Percentiles rank a stretch among this genome's conserved stretches.
Conservation (phyloP, 108 stramenopile species). For the Bacterosira constricta region DNA sequence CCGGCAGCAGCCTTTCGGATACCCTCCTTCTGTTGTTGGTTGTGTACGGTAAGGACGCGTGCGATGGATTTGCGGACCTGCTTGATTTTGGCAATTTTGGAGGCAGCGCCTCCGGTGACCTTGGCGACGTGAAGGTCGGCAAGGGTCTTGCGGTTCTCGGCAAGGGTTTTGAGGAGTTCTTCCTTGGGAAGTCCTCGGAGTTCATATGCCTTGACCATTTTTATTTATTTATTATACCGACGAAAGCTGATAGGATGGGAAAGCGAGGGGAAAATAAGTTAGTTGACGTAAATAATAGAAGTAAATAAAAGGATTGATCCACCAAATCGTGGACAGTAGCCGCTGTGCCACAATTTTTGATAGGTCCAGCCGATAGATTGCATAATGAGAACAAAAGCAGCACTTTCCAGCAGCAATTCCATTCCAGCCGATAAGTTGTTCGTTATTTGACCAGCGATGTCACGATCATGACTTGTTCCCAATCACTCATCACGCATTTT, state of each 20-base stretch:
- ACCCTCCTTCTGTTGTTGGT: slow-evolving; percentile 96
- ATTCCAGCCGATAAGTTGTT: no score
- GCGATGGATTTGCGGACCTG: slow-evolving; percentile 97
- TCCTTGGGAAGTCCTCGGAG: slow-evolving; percentile 92
- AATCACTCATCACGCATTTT: no score
- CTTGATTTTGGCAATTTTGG: slow-evolving; percentile 99
- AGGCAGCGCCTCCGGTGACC: slow-evolving; percentile 97
- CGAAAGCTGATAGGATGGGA: no score
- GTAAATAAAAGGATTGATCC: no score
- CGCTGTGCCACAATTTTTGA: no score
- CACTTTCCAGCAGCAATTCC: no score
- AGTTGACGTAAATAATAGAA: background rate
- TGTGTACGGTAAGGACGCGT: slow-evolving; percentile 97
- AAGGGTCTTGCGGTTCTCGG: slow-evolving; percentile 94
- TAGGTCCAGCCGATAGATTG: no score
- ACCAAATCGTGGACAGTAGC: no score
- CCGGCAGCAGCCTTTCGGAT: slow-evolving; percentile 87
- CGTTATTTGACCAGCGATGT: no score
- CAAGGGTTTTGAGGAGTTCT: slow-evolving; percentile 94
- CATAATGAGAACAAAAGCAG: no score
- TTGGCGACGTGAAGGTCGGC: slow-evolving; percentile 95
- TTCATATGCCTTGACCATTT: slow-evolving; percentile 95
- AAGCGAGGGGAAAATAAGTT: no score
- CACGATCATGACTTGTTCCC: no score
- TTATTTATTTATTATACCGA: slow-evolving; percentile 30